These are phyloP conservation scores for Parachaetomium inaequale DNA, from an alignment of 495 filamentous ascomycete species.

Conservation along the genomic window DNA sequence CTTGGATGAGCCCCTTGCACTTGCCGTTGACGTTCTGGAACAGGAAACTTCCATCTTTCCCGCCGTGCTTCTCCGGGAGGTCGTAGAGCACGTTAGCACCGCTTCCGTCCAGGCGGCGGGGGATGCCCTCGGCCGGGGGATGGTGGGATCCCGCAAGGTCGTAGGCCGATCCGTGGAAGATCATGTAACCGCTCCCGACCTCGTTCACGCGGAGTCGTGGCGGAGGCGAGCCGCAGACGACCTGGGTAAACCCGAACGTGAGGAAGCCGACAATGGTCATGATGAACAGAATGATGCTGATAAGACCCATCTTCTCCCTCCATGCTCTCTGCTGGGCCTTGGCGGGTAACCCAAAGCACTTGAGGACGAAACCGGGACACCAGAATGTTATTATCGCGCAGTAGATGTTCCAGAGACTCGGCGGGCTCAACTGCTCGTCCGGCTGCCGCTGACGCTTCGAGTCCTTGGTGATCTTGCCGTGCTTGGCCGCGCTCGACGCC, in stretches of 20 bases:
- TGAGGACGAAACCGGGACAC: conserved; percentile 80
- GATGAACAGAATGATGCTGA: conserved; percentile 87
- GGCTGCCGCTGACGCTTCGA: conserved; percentile 55
- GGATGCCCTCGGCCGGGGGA: conserved; percentile 74
- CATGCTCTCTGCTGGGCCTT: conserved; percentile 90
- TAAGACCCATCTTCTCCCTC: conserved; percentile 97
- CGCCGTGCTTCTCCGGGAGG: conserved; percentile 72
- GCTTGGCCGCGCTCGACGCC: conserved; percentile 32
- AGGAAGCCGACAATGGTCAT: conserved; percentile 90
- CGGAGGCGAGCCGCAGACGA: conserved; percentile 70
- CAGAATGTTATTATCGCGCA: conserved; percentile 92
- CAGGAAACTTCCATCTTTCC: conserved; percentile 89
- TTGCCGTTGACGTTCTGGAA: conserved; percentile 99
- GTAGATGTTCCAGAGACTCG: conserved; percentile 92
- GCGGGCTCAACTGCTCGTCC: conserved; percentile 66
- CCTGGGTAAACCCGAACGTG: conserved; percentile 91
- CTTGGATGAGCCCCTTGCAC: conserved; percentile 87
- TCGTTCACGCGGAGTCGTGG: conserved; percentile 75
- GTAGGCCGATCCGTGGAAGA: conserved; percentile 89
- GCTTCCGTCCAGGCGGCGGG: conserved; percentile 39
- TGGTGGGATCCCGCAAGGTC: conserved; percentile 71
- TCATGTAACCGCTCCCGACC: conserved; percentile 80
- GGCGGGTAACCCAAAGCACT: conserved; percentile 80
- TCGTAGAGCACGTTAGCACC: conserved; percentile 81
- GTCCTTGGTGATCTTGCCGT: conserved; percentile 53